Evolutionary conservation across 2,329 filamentous ascomycete species (phyloP), one percentile per base, ranked within the genome.

Genomic region (Neonectria punicea): DNA sequence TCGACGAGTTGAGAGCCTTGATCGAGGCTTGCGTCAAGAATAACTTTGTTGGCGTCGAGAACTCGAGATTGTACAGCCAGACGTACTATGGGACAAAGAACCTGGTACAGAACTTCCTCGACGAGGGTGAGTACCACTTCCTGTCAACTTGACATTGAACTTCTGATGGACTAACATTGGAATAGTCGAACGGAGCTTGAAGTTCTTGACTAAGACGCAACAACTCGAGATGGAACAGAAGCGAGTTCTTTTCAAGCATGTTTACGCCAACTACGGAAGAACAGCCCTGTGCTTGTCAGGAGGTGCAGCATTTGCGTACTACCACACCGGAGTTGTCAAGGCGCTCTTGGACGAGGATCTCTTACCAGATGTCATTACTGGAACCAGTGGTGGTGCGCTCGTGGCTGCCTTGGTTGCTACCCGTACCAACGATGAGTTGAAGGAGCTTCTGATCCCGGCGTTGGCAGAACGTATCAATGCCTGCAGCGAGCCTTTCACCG

Each of bases 11-110:
- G 59, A 91, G 90, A 67, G 86, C 86, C 1, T 80, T 98, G 64
- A 83, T 97, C 20, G 93, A 97, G 81, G 93, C 93, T 14, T 98
- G 94, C 77, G 92, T 98, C 73, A 99, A 98, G 86, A 97, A 94
- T 80, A 98, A 99, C 76, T 99, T 98, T 80, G 93, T 93, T 18
- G 96, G 96, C 0, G 90, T 97, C 14, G 96, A 99, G 79, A 98
- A 97, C 74, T 90, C 95, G 10, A 88, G 93, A 59, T 82, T 99
- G n/a, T 99, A 99, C 78, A 97, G 93, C 74, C 94, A 98, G 81
- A 97, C 95, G 3, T 99, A 99, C 77, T 97, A 94, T 73, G 96
- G 96, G 34, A 98, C 96, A n/a, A 99, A 99, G 80, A 89, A 96
- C 66, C 80, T 98, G 69, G 93, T 97, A 32, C 96, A 98, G 79